phyloP scores from a whole-genome alignment of 441 rosid genomes.

The Metrosideros polymorpha region DNA sequence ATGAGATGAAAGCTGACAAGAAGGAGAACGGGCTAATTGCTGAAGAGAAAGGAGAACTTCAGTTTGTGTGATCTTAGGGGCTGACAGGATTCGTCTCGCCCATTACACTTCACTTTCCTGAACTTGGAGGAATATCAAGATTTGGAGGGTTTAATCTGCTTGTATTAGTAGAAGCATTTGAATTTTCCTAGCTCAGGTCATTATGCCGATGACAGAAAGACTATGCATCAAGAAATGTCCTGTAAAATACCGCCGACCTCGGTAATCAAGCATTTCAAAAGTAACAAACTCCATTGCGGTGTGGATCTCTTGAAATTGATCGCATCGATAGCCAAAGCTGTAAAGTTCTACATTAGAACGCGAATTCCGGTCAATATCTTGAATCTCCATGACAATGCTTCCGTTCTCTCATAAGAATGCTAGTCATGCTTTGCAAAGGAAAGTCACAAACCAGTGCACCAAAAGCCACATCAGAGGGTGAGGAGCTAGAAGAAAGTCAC shows the following conservation, averaged over 20 bases:
- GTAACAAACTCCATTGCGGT: not conserved
- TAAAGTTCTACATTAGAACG: not conserved
- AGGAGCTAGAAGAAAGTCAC: not conserved
- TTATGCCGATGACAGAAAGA: not conserved
- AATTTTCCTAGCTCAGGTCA: not conserved
- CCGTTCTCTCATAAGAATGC: not conserved
- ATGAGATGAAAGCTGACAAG: not conserved
- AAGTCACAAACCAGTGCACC: not conserved
- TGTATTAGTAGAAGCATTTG: not conserved
- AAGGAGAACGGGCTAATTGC: not conserved
- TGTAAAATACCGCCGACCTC: not conserved
- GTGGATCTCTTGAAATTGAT: not conserved
- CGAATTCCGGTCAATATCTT: not conserved
- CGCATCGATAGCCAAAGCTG: not conserved
- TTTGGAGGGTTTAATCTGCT: not conserved
- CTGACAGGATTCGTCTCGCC: not conserved
- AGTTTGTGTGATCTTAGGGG: not conserved
- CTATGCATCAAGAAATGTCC: not conserved
- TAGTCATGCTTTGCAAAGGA: not conserved
- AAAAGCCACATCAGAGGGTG: not conserved
- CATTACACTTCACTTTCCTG: not conserved
- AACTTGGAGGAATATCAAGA: not conserved
- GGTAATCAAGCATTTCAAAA: not conserved
- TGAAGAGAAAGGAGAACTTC: not conserved
- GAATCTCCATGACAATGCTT: not conserved